A percentile compares a stretch with the other conserved stretches of the same genome.
These are phyloP conservation scores for Hanseniaspora sp. DNA, from an alignment of 1,139 yeast species.

Conservation along the genomic window DNA sequence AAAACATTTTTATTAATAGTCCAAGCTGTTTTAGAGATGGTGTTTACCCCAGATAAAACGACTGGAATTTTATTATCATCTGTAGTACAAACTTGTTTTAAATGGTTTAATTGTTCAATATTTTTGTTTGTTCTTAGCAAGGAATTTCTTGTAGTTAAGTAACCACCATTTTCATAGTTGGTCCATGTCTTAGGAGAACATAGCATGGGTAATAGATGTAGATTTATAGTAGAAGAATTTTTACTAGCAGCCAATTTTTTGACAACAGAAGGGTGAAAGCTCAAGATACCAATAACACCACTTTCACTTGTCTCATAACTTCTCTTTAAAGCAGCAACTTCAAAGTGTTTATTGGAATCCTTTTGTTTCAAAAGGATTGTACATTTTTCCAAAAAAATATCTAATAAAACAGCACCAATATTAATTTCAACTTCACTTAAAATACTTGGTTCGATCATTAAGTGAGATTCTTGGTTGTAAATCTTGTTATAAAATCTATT, in stretches of 20 bases:
- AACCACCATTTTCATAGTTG: conserved; percentile 73
- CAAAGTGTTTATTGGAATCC: conserved; percentile 16
- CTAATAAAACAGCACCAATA: conserved; percentile 1
- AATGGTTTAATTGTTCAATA: conserved; percentile 80
- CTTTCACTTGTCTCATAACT: not conserved
- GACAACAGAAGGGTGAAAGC: conserved; percentile 59
- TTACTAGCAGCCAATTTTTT: conserved; percentile 58
- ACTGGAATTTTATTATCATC: conserved; percentile 46
- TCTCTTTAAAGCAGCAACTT: conserved; percentile 69
- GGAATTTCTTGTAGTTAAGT: conserved; percentile 49
- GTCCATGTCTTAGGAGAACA: conserved; percentile 84
- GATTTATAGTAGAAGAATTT: conserved; percentile 59
- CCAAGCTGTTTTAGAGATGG: conserved; percentile 85
- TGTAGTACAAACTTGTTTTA: conserved; percentile 64
- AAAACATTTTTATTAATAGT: conserved; percentile 68
- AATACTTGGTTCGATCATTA: not conserved
- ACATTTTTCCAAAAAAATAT: conserved; percentile 4
- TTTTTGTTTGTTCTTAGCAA: conserved; percentile 73
- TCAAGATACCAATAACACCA: conserved; percentile 53
- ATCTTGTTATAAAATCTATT: not conserved
- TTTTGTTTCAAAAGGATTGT: not conserved
- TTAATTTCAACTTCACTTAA: conserved; percentile 2
- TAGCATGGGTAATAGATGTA: conserved; percentile 88
- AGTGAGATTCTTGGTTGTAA: not conserved
- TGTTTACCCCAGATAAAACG: conserved; percentile 75